A percentile compares a stretch with the other conserved stretches of the same genome.
These are phyloP conservation scores for Fusarium keratoplasticum DNA, from an alignment of 2,329 filamentous ascomycete genomes.

Conservation along the genomic window DNA sequence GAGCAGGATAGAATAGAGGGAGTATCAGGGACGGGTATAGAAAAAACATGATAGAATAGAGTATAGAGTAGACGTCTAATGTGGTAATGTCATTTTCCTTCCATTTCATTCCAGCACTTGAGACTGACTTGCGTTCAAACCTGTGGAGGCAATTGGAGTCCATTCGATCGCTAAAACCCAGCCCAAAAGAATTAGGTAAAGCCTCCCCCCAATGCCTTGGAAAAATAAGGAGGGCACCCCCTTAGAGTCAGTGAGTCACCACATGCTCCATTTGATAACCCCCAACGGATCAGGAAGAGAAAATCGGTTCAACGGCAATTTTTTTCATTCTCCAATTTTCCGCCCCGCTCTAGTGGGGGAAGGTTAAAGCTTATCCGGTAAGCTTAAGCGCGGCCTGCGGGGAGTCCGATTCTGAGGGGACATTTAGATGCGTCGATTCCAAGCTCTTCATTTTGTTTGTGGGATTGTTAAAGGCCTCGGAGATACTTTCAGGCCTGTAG, in stretches of 20 bases:
- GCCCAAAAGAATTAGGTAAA: not conserved
- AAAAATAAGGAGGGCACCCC: not conserved
- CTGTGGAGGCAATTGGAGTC: not conserved
- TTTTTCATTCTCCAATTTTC: not conserved
- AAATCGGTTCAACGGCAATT: not conserved
- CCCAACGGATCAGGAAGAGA: not conserved
- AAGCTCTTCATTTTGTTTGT: not conserved
- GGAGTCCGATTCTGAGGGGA: not conserved
- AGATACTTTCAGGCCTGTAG: not conserved
- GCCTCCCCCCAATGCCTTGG: not conserved
- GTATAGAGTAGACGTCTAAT: not conserved
- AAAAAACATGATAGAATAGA: not conserved
- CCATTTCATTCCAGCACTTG: not conserved
- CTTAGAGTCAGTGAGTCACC: not conserved
- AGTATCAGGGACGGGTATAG: not conserved
- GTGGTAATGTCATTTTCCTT: not conserved
- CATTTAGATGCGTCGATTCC: not conserved
- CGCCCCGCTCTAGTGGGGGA: not conserved
- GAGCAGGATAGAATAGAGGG: conserved; percentile 11
- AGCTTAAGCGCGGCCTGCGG: not conserved
- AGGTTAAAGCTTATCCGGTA: not conserved
- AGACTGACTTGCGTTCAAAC: not conserved
- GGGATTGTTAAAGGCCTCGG: not conserved
- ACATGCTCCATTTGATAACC: not conserved
- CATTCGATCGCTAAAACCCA: not conserved